Base-by-base conservation (phyloP, 306 rosid genomes). In the Sindora glabra region DNA sequence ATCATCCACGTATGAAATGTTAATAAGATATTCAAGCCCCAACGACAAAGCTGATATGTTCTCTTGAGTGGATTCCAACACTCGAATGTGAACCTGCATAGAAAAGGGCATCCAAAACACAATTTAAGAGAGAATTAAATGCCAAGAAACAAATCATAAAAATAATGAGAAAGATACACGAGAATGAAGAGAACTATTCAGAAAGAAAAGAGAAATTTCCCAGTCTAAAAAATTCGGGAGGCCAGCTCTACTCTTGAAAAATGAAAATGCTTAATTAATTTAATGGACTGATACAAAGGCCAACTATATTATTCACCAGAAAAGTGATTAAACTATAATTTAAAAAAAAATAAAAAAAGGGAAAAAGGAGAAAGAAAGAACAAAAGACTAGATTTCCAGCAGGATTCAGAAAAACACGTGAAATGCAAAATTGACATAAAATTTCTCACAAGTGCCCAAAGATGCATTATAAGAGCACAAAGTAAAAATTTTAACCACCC, bases 21-120 rank as follows among this genome's bases (percentile, higher is more conserved):
- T 89, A 56, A 82, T 84, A 45, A 94, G 89, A 80, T 94, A 94
- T 80, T 94, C 97, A 51, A 94, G 95, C 61, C 99, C 99, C 89
- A 78, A 24, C 5, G 89, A 77, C 83, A 94, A 79, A 21, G 79
- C 76, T 59, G 88, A 49, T 67, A 81, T 74, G 56, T 81, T 94
- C 70, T 94, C 99, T 66, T 73, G 94, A 26, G 89, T 73, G 54
- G 80, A 60, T 71, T 94, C 99, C 29, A 94, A 73, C 15, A 82
- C 78, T 49, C 87, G 90, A 67, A 94, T 89, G 73, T 94, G 99
- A 23, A 76, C 73, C 99, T 94, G 72, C 68, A 73, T 18, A 33
- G 44, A 51, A 48, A 36, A 37, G 22, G 64, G 52, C 48, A 12
- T 53, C 37, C 38, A 55, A 21, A 40, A 61, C 13, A 10, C 36